These are phyloP conservation scores for Chlorella sp. DNA, from an alignment of 139 green algal species.

Conservation along the genomic window DNA sequence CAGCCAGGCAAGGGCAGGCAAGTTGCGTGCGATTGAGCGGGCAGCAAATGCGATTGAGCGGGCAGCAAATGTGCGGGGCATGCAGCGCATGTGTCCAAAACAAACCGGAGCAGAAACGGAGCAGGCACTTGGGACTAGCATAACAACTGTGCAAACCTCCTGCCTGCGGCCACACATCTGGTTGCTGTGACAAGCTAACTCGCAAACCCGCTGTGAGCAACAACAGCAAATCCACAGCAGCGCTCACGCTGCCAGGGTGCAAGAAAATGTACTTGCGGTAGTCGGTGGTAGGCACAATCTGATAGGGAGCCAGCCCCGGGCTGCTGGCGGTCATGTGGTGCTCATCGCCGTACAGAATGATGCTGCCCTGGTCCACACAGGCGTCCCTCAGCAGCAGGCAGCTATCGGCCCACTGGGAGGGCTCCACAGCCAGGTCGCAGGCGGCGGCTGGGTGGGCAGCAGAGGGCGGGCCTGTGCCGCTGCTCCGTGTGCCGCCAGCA, in stretches of 20 bases:
- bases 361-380: conserved; percentile 7
- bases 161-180: too few relatives aligned
- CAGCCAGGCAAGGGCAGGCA: not conserved
- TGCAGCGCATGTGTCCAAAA: too few relatives aligned
- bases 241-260: not conserved
- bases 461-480: not conserved
- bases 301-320: not conserved
- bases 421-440: not conserved
- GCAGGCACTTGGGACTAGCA: too few relatives aligned
- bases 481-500: not conserved
- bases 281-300: not conserved
- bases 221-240: not conserved
- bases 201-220: not conserved
- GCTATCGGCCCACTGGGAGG: not conserved
- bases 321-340: not conserved
- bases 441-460: not conserved
- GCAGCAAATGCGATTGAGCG: too few relatives aligned
- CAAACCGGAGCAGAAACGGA: too few relatives aligned
- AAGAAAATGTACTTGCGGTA: conserved; percentile 19
- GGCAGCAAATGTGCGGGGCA: too few relatives aligned
- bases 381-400: conserved; percentile 5
- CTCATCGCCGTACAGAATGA: conserved; percentile 14
- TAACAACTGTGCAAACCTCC: too few relatives aligned
- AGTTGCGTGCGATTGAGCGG: not conserved
- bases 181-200: too few relatives aligned